Evolutionary conservation across 2,329 filamentous ascomycete genomes (phyloP).

Genomic region (Hysterium pulicare): DNA sequence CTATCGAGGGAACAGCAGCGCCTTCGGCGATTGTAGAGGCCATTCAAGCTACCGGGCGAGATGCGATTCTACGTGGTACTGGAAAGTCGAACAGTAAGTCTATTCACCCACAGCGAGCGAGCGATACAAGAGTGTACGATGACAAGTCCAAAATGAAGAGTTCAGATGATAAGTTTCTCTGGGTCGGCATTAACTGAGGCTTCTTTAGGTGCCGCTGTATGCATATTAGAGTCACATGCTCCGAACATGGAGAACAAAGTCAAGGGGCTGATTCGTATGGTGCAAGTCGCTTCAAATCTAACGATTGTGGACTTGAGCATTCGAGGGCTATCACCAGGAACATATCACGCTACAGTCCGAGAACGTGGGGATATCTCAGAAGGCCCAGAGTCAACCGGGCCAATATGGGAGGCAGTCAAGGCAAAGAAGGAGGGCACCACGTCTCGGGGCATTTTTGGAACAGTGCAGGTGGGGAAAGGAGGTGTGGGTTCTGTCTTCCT

Average conservation of each 20-base stretch:
- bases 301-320: conserved; percentile 87
- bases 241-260: conserved; percentile 63
- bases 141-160: too few relatives aligned
- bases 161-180: conserved; percentile 14
- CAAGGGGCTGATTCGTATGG: conserved; percentile 85
- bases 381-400: conserved; percentile 78
- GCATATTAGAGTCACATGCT: conserved; percentile 86
- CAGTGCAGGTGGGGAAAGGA: conserved; percentile 68
- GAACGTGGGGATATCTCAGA: conserved; percentile 82
- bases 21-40: conserved; percentile 86
- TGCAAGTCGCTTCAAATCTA: conserved; percentile 74
- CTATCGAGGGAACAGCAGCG: conserved; percentile 83
- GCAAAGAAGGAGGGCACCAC: conserved; percentile 44
- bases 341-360: conserved; percentile 79
- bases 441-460: conserved; percentile 66
- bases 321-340: conserved; percentile 74
- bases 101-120: too few relatives aligned
- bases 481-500: conserved; percentile 78
- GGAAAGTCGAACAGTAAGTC: conserved; percentile 77
- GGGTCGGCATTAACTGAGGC: conserved; percentile 1
- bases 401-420: conserved; percentile 66
- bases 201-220: conserved; percentile 71
- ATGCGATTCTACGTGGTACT: conserved; percentile 89
- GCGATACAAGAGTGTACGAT: too few relatives aligned
- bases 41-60: conserved; percentile 84